phyloP scores from a whole-genome alignment of 306 rosid genomes.

The Erythrophleum fordii region DNA sequence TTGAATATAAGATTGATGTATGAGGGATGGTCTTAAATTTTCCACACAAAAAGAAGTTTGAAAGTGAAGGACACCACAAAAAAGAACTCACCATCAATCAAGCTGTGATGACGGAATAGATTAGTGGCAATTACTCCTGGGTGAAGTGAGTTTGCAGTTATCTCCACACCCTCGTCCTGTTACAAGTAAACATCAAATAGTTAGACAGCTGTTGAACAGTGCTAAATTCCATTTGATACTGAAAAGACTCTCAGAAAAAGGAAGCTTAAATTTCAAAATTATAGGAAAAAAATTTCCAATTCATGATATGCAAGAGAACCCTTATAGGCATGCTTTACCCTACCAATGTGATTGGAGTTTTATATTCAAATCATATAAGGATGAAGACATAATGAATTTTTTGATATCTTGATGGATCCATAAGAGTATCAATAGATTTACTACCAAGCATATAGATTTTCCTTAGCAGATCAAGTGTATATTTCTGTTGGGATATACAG shows the following conservation, averaged over 20 bases:
- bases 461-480: too few species aligned
- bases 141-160: conserved; percentile 63
- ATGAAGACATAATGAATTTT: background rate
- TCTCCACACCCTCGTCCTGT: conserved; percentile 55
- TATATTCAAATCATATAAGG: background rate
- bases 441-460: too few species aligned
- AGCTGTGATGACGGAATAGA: conserved; percentile 50
- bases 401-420: too few species aligned
- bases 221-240: conserved; percentile 13
- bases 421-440: too few species aligned
- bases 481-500: too few species aligned
- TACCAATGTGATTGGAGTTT: background rate
- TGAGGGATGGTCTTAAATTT: background rate
- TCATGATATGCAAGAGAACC: background rate
- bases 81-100: conserved; percentile 47
- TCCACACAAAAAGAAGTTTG: background rate
- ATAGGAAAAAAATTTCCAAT: background rate
- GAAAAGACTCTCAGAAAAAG: background rate
- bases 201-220: background rate
- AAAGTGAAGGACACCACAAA: background rate
- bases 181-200: conserved; percentile 26
- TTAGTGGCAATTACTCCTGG: conserved; percentile 65
- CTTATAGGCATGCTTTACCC: background rate
- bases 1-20: background rate
- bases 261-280: background rate